Conservation (phyloP, 2,329 filamentous ascomycete genomes). For the Cladosporium sp. region DNA sequence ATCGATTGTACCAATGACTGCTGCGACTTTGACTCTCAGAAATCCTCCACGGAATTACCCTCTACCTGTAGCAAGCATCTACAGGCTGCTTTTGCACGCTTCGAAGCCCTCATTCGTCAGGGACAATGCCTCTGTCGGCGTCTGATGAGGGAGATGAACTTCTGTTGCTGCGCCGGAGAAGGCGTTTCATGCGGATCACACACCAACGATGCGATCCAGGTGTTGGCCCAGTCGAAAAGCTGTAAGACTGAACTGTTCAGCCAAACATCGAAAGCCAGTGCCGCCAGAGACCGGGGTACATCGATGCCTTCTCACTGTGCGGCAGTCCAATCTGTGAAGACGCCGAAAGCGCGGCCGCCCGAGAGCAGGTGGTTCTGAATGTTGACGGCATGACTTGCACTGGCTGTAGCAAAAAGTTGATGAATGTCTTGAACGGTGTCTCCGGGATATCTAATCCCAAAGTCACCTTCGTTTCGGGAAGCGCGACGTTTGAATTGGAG, state of each 20-base stretch:
- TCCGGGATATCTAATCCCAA: constrained; percentile 53
- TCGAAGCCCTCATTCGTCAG: constrained; percentile 1
- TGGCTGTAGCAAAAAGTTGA: constrained; percentile 65
- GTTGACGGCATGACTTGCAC: constrained; percentile 70
- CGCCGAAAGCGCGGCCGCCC: constrained; percentile 25
- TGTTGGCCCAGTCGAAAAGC: no score
- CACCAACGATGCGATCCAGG: no score
- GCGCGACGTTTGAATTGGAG: constrained; percentile 62
- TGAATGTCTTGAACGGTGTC: constrained; percentile 48
- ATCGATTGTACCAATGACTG: neutral
- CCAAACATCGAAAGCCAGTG: constrained; percentile 4
- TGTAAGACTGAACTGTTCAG: neutral
- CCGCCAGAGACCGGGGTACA: constrained; percentile 6
- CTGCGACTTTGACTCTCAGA: neutral
- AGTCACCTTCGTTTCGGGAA: constrained; percentile 60
- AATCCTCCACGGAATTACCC: neutral
- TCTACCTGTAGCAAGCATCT: constrained; percentile 11
- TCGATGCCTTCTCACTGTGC: no score
- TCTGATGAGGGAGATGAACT: neutral
- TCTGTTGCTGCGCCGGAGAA: constrained; percentile 12
- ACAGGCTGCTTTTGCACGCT: constrained; percentile 6
- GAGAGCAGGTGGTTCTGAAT: constrained; percentile 56
- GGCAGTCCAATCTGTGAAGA: neutral
- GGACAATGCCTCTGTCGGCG: constrained; percentile 11
- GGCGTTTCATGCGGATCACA: constrained; percentile 5